A percentile compares a stretch with the other conserved stretches of the same genome.
Evolutionary conservation across 495 filamentous ascomycete species (phyloP).

Genomic region (Tuber magnatum): DNA sequence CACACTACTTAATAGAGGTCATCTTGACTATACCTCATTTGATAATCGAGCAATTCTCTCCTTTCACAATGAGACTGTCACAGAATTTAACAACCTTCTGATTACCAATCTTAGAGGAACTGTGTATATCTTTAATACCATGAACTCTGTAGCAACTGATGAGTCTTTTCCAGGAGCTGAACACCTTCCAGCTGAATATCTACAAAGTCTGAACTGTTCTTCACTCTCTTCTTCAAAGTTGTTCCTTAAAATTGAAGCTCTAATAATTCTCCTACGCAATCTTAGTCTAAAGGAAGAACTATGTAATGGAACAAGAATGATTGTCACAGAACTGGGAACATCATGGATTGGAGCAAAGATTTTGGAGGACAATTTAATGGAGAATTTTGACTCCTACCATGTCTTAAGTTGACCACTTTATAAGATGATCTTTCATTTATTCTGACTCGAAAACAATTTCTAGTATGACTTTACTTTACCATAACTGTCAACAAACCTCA

Average conservation of each 20-base stretch:
- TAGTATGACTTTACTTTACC: background rate
- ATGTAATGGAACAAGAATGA: background rate
- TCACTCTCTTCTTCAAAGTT: background rate
- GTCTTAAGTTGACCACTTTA: background rate
- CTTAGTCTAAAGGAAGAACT: background rate
- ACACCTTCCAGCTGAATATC: background rate
- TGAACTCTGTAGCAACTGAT: background rate
- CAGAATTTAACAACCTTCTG: background rate
- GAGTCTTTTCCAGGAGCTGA: background rate
- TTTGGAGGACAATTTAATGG: background rate
- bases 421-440: background rate
- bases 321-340: background rate
- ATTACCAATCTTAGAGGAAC: background rate
- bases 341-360: background rate
- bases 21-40: background rate
- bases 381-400: background rate
- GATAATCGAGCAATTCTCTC: background rate
- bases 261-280: background rate
- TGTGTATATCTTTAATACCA: background rate
- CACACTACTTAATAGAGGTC: background rate
- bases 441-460: background rate
- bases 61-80: background rate
- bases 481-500: background rate
- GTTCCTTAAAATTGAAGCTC: background rate
- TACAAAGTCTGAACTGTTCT: background rate